phyloP scores from a whole-genome alignment of 2,329 filamentous ascomycete genomes.

The Fusarium sp. region DNA sequence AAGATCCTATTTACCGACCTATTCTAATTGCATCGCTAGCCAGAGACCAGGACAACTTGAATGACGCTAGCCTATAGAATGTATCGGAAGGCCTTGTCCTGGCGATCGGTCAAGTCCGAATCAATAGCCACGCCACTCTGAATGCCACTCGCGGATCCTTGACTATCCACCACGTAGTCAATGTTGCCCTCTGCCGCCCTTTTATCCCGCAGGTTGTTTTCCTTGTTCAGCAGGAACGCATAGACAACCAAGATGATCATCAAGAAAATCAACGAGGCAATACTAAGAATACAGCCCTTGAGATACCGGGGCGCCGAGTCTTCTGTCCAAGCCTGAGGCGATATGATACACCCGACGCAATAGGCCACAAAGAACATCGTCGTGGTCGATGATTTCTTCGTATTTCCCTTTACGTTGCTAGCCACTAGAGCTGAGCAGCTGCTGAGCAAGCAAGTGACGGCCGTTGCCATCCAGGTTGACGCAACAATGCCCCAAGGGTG shows the following conservation, averaged over 20 bases:
- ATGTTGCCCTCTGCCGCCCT: conserved; percentile 10
- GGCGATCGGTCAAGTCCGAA: conserved; percentile 44
- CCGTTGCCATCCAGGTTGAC: conserved; percentile 45
- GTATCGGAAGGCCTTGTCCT: conserved; percentile 46
- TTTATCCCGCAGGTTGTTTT: conserved; percentile 27
- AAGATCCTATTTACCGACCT: too few relatives aligned
- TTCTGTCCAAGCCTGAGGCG: conserved; percentile 43
- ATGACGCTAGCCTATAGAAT: neutral
- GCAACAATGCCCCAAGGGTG: conserved; percentile 45
- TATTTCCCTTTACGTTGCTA: conserved; percentile 51
- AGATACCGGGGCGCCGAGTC: conserved; percentile 41
- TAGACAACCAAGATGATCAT: conserved; percentile 28
- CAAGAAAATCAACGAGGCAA: conserved; percentile 34
- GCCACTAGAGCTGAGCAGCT: conserved; percentile 42
- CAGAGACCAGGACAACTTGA: too few relatives aligned
- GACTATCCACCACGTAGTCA: conserved; percentile 12
- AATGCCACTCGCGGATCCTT: conserved; percentile 2
- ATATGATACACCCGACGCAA: conserved; percentile 46
- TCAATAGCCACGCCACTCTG: conserved; percentile 27
- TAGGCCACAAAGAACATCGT: conserved; percentile 48
- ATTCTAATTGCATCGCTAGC: too few relatives aligned
- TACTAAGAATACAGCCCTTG: conserved; percentile 39
- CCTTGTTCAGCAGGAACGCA: conserved; percentile 15
- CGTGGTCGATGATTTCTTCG: conserved; percentile 47
- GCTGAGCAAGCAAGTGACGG: conserved; percentile 31